Conservation (phyloP, 306 rosid genomes). For the Amphicarpaea edgeworthii region DNA sequence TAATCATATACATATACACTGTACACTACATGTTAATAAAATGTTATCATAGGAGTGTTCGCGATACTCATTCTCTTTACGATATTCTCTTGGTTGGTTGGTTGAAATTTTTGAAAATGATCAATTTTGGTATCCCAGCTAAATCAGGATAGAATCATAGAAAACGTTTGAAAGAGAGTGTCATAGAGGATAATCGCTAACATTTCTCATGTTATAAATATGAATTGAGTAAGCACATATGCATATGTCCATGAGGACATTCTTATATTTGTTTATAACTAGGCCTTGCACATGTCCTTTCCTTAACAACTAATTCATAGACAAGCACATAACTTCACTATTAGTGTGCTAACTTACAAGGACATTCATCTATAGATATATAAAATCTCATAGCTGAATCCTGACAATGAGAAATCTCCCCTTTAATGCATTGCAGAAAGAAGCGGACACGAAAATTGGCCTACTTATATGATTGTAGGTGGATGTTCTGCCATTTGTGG, state of each 20-base stretch:
- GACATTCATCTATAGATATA: slow-evolving; percentile 18
- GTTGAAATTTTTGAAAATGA: no score
- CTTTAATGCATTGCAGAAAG: slow-evolving; percentile 63
- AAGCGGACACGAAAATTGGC: slow-evolving; percentile 51
- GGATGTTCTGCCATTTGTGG: slow-evolving; percentile 47
- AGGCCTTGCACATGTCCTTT: neutral
- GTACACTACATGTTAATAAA: slow-evolving; percentile 6
- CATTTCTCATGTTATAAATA: no score
- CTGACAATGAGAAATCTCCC: slow-evolving; percentile 47
- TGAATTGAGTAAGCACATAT: no score
- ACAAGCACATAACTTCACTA: neutral
- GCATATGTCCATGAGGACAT: neutral
- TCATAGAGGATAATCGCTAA: no score
- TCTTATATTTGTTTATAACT: neutral
- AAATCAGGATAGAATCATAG: no score
- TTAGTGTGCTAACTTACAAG: slow-evolving; percentile 19
- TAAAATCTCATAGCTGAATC: slow-evolving; percentile 34
- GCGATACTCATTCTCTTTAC: no score
- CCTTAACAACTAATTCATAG: slow-evolving; percentile 17
- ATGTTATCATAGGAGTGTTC: neutral
- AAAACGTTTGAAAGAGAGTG: no score
- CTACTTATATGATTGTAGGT: slow-evolving; percentile 55
- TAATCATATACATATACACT: neutral
- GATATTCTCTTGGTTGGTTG: no score
- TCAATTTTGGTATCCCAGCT: no score